Percentiles rank a stretch among this genome's conserved stretches.
These are phyloP conservation scores for Balansia obtecta DNA, from an alignment of 2,329 filamentous ascomycete species.

Conservation along the genomic window DNA sequence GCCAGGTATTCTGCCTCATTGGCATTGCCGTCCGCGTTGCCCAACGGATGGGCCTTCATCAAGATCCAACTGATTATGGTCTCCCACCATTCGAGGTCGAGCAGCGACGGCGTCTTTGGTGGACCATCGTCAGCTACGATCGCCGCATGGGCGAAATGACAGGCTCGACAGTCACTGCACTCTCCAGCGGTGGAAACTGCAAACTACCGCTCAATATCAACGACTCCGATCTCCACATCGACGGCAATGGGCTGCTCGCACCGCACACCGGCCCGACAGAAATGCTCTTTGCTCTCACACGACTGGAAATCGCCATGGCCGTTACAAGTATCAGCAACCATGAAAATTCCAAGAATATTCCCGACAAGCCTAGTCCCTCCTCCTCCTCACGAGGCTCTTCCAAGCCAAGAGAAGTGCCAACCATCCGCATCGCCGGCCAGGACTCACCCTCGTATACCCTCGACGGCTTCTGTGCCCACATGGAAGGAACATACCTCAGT, in stretches of 20 bases:
- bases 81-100: slow-evolving; percentile 51
- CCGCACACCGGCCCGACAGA: slow-evolving; percentile 41
- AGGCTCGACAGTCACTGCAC: slow-evolving; percentile 40
- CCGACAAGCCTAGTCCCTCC: slow-evolving; percentile 15
- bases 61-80: slow-evolving; percentile 42
- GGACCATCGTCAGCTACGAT: slow-evolving; percentile 58
- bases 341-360: slow-evolving; percentile 18
- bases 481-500: slow-evolving; percentile 42
- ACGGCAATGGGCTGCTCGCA: slow-evolving; percentile 41
- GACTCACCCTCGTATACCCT: slow-evolving; percentile 36
- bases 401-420: slow-evolving; percentile 15
- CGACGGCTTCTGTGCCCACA: slow-evolving; percentile 39
- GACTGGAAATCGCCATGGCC: slow-evolving; percentile 44
- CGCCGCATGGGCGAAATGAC: slow-evolving; percentile 56
- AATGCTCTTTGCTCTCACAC: slow-evolving; percentile 45
- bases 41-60: slow-evolving; percentile 56
- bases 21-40: slow-evolving; percentile 56
- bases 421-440: slow-evolving; percentile 36
- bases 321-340: slow-evolving; percentile 34
- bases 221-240: slow-evolving; percentile 44
- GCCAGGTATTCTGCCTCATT: slow-evolving; percentile 35
- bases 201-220: slow-evolving; percentile 48
- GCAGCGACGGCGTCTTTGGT: slow-evolving; percentile 61
- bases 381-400: slow-evolving; percentile 12
- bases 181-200: slow-evolving; percentile 41